Evolutionary conservation across 1,284 basidiomycete species (phyloP).

Genomic region (Ceratobasidium sp.): DNA sequence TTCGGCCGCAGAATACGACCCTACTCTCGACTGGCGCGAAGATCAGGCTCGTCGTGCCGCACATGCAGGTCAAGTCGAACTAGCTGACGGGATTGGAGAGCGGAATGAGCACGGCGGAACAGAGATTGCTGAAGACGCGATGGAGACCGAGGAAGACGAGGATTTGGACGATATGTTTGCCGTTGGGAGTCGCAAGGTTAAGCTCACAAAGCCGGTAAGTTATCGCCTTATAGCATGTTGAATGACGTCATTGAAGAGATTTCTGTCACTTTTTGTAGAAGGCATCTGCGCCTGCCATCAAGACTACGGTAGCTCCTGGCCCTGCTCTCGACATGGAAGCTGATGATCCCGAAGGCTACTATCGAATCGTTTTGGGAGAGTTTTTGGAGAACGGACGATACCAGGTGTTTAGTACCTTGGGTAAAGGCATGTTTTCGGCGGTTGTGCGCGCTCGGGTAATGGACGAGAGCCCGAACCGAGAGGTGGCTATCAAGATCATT

Average conservation of each 20-base stretch:
- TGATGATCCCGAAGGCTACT: slow-evolving; percentile 94
- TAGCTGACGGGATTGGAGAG: slow-evolving; percentile 58
- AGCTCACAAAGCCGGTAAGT: slow-evolving; percentile 14
- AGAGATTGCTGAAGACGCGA: slow-evolving; percentile 66
- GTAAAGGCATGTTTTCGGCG: slow-evolving; percentile 98
- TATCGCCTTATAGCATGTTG: background rate
- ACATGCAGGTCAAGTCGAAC: slow-evolving; percentile 50
- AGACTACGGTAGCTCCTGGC: slow-evolving; percentile 26
- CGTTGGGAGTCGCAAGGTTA: slow-evolving; percentile 64
- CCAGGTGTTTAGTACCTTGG: slow-evolving; percentile 93
- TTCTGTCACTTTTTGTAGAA: no score
- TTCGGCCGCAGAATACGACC: slow-evolving; percentile 94
- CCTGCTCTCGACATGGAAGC: slow-evolving; percentile 57
- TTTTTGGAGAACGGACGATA: slow-evolving; percentile 93
- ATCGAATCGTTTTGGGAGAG: slow-evolving; percentile 94
- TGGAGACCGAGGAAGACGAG: slow-evolving; percentile 72
- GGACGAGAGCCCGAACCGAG: slow-evolving; percentile 71
- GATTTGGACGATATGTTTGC: slow-evolving; percentile 94
- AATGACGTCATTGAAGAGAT: no score
- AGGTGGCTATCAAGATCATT: slow-evolving; percentile 99
- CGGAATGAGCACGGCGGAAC: slow-evolving; percentile 54
- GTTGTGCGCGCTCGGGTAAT: slow-evolving; percentile 91
- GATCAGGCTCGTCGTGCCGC: slow-evolving; percentile 78
- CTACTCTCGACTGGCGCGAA: slow-evolving; percentile 83
- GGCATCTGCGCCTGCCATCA: slow-evolving; percentile 46